Base-by-base conservation (phyloP, 164 flowering plant species). In the Hamamelis virginiana region DNA sequence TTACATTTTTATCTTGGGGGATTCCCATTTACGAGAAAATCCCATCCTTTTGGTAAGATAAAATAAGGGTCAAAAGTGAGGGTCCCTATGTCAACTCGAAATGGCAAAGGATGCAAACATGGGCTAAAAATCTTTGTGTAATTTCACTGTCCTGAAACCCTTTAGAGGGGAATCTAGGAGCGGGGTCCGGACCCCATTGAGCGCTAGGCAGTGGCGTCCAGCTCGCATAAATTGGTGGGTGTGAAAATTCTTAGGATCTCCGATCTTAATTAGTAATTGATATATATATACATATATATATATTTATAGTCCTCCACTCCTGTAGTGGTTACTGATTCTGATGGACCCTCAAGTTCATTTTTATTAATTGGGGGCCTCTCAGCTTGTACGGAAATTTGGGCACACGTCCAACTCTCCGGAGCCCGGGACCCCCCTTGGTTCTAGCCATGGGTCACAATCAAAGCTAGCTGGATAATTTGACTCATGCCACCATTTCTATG, bases 401-500 rank as follows among this genome's bases (percentile, higher is more conserved):
- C 53, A n/a, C 6, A 50, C 53, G 53, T 50, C n/a, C n/a, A 50
- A 50, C n/a, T 50, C n/a, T 50, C 53, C 53, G 2, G 53, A 50
- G n/a, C 53, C 1, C 15, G 53, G 53, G 52, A n/a, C n/a, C 16
- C 53, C n/a, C n/a, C n/a, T n/a, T n/a, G n/a, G n/a, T n/a, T n/a
- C n/a, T n/a, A n/a, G n/a, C n/a, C n/a, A n/a, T n/a, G n/a, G n/a
- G 57, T 68, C 57, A 19, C 45, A 18, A 50, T 59, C 44, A 0
- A 15, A 16, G 71, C 47, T 26, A 28, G 71, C 71, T 68, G 47
- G 27, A 59, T 9, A 2, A 33, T 33, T 27, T 19, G 25, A 65
- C 63, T 64, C 64, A 64, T 71, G 62, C 64, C 55, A 14, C 26
- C n/a, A 57, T 57, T 41, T 18, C n/a, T n/a, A n/a, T 14, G 57